These are phyloP conservation scores for Russula abietina DNA, from an alignment of 768 basidiomycete species.

Conservation along the genomic window DNA sequence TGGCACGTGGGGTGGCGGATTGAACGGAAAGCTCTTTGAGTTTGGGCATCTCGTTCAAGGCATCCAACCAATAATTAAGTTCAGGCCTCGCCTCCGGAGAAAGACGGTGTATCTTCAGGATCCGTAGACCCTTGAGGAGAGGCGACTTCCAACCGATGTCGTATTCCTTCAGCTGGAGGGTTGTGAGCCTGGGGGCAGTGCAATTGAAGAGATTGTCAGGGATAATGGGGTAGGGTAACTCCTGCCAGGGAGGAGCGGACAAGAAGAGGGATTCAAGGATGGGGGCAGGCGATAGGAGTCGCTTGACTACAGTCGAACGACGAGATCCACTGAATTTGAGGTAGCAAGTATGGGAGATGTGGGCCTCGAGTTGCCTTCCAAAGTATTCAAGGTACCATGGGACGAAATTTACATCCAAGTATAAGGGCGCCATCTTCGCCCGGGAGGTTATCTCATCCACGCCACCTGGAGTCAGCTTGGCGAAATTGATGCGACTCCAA, in stretches of 20 bases:
- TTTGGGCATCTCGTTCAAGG: conserved; percentile 11
- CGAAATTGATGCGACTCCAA: conserved; percentile 13
- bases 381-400: background rate
- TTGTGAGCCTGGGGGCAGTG: background rate
- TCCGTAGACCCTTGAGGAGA: conserved; percentile 8
- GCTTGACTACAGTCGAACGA: background rate
- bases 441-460: conserved; percentile 7
- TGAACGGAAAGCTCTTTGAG: conserved; percentile 7
- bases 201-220: background rate
- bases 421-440: conserved; percentile 5
- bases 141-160: background rate
- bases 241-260: no score
- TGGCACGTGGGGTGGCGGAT: background rate
- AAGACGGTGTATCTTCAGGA: background rate
- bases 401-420: background rate
- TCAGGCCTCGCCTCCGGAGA: background rate
- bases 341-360: conserved; percentile 2
- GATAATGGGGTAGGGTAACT: background rate
- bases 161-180: background rate
- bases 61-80: conserved; percentile 11
- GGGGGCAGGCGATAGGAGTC: conserved; percentile 1
- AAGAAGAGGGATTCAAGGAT: background rate
- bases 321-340: background rate
- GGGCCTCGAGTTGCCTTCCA: background rate
- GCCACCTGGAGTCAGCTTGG: background rate